These are phyloP conservation scores for Lotmaria passim DNA, from an alignment of 208 protist species.

Conservation along the genomic window DNA sequence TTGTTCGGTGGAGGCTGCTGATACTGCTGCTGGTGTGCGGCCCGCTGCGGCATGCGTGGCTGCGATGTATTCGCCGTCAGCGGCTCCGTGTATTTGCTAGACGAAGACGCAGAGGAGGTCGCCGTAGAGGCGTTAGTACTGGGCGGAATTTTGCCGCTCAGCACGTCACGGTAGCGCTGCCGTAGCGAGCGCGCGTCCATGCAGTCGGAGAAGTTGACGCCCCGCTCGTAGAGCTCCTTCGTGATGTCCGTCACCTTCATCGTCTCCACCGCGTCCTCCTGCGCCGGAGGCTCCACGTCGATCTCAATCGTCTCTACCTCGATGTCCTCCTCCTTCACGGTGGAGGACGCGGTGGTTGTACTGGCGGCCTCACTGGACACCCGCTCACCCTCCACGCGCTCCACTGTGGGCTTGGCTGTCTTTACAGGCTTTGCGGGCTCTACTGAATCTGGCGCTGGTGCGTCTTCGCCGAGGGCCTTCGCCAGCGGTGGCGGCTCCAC, in stretches of 20 bases:
- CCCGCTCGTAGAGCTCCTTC: conserved; percentile 85
- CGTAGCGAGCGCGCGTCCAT: conserved; percentile 82
- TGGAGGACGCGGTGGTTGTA: neutral
- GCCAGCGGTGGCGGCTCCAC: conserved; percentile 71
- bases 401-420: conserved; percentile 26
- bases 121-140: conserved; percentile 6
- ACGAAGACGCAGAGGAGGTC: neutral
- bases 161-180: conserved; percentile 84
- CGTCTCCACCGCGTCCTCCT: conserved; percentile 55
- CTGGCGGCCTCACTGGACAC: conserved; percentile 28
- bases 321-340: conserved; percentile 65
- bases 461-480: conserved; percentile 48
- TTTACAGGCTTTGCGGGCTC: neutral
- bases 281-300: conserved; percentile 61
- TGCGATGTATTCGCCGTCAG: conserved; percentile 37
- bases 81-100: conserved; percentile 39
- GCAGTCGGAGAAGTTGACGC: conserved; percentile 91
- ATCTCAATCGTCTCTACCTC: conserved; percentile 88
- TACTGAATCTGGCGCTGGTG: conserved; percentile 1
- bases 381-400: conserved; percentile 82
- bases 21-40: conserved; percentile 39
- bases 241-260: conserved; percentile 92
- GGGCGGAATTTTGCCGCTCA: conserved; percentile 58
- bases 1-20: conserved; percentile 53
- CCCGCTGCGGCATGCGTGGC: conserved; percentile 46